Evolutionary conservation across 371 early-diverging fungal species (phyloP), one percentile per base, ranked within the genome.

Genomic region (Funneliformis caledonium): DNA sequence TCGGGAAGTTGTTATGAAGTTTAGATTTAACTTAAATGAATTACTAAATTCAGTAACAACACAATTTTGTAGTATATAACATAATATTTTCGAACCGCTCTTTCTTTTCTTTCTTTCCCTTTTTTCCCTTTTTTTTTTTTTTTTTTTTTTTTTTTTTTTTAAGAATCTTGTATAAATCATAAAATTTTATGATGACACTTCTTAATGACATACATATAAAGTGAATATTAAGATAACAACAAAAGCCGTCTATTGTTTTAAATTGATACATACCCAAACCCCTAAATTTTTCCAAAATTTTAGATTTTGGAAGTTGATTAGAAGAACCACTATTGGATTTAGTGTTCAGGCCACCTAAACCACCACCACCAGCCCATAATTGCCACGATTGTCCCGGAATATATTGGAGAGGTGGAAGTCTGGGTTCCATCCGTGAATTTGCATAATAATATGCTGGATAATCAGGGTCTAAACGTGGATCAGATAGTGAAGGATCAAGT

Each of bases 341-440:
- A 50, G 64, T 68, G 22, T 31, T 77, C 22, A 48, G 6, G n/a
- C 69, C 52, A 68, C 69, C 56, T 33, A 52, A 22, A 67, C 69
- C 67, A 47, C 64, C 45, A 47, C 69, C 59, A 62, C 64, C 61
- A 60, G 68, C 70, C 43, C 72, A 69, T 79, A 48, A 73, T 64
- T 75, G 76, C 82, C 82, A 82, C 47, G 82, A 82, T 60, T 82
- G 82, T 2, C 79, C 79, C 22, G 78, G 78, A 10, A 74, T 47
- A 64, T 78, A 78, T 22, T 65, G 60, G 65, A 67, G 72, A 19
- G 82, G 65, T 6, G 82, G 82, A 10, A 79, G 56, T 72, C 82
- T 59, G 14, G 78, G 79, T 6, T 82, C 82, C 50, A 72, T 62
- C 56, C 82, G 82, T 48, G 79, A 72, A 45, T 82, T 70, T 22